Evolutionary conservation across 2,329 filamentous ascomycete genomes (phyloP).

Genomic region (Mollisiaceae sp.): DNA sequence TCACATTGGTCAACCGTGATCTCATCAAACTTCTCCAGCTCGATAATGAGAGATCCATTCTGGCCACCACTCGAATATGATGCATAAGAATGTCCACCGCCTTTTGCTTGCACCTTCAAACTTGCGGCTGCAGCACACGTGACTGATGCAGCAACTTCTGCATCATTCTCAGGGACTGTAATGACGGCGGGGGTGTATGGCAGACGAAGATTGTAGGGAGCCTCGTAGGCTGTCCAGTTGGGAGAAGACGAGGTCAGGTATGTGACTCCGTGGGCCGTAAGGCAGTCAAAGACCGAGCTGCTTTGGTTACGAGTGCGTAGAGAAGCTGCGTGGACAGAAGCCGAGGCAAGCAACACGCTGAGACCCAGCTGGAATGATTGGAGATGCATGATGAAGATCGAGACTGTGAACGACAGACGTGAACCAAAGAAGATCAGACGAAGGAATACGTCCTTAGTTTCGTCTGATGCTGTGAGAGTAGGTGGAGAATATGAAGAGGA

Average conservation of each 20-base stretch:
- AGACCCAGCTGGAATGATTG: background rate
- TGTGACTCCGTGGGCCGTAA: slow-evolving; percentile 24
- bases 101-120: slow-evolving; percentile 56
- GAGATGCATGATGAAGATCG: background rate
- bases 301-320: background rate
- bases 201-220: slow-evolving; percentile 37
- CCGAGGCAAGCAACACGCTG: background rate
- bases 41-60: slow-evolving; percentile 58
- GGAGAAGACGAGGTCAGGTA: slow-evolving; percentile 22
- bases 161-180: slow-evolving; percentile 37
- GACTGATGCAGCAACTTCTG: slow-evolving; percentile 50
- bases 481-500: background rate
- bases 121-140: slow-evolving; percentile 49
- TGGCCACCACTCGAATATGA: slow-evolving; percentile 53
- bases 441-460: background rate
- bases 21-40: slow-evolving; percentile 57
- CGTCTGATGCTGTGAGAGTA: background rate
- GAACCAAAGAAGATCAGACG: background rate
- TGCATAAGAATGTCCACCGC: slow-evolving; percentile 61
- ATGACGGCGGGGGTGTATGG: slow-evolving; percentile 31
- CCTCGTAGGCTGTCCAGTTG: slow-evolving; percentile 26
- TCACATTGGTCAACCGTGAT: slow-evolving; percentile 54
- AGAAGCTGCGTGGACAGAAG: slow-evolving; percentile 2
- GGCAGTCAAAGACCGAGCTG: slow-evolving; percentile 23
- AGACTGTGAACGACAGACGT: background rate